Evolutionary conservation across 192 early-diverging fungal species (phyloP).

Genomic region (Gaertneriomyces sp.): DNA sequence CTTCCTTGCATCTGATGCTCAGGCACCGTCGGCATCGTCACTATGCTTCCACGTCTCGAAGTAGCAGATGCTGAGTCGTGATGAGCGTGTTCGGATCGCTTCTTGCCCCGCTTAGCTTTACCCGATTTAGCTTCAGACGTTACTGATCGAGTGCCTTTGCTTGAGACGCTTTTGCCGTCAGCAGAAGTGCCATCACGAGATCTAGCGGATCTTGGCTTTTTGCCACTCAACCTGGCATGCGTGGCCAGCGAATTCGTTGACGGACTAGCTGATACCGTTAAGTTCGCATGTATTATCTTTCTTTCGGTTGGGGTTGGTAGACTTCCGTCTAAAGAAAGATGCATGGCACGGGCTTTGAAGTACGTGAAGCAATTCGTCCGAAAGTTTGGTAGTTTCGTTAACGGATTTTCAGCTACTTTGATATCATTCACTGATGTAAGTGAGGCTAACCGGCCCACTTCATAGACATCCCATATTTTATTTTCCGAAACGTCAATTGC

Average conservation of each 20-base stretch:
- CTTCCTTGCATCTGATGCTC: no score
- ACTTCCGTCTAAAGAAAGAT: constrained; percentile 33
- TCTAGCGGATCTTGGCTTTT: constrained; percentile 4
- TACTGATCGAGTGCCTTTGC: constrained; percentile 11
- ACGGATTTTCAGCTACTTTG: constrained; percentile 33
- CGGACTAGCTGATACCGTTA: constrained; percentile 18
- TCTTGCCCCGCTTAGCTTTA: no score
- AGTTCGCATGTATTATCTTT: constrained; percentile 33
- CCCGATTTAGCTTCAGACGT: background rate
- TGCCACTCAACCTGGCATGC: background rate
- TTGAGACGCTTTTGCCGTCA: constrained; percentile 12
- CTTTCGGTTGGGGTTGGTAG: constrained; percentile 33
- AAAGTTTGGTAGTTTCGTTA: constrained; percentile 38
- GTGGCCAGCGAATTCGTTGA: background rate
- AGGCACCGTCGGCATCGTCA: no score
- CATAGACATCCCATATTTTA: constrained; percentile 45
- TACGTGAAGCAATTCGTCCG: constrained; percentile 46
- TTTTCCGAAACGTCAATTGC: constrained; percentile 37
- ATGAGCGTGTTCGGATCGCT: no score
- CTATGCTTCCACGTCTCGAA: no score
- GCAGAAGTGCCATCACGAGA: no score
- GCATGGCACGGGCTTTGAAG: constrained; percentile 36
- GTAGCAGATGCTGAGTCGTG: no score
- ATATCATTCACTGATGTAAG: constrained; percentile 35
- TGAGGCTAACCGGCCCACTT: constrained; percentile 29